These are phyloP conservation scores for Microdochium nivale DNA, from an alignment of 2,329 filamentous ascomycete genomes.

Conservation along the genomic window DNA sequence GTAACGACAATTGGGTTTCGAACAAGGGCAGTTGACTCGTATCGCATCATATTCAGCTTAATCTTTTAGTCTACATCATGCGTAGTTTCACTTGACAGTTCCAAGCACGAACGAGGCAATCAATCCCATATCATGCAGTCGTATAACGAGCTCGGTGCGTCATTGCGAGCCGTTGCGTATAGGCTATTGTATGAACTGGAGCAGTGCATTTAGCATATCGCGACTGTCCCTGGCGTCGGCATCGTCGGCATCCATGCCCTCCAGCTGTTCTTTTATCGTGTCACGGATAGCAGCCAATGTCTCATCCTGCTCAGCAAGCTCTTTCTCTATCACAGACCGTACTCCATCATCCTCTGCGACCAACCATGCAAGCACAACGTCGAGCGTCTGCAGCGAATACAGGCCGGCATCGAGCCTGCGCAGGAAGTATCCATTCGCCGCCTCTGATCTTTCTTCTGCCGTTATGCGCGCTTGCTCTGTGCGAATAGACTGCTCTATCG, in stretches of 20 bases:
- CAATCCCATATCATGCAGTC: no score
- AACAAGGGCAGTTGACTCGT: neutral
- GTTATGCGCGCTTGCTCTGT: slow-evolving; percentile 44
- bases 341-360: slow-evolving; percentile 81
- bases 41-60: neutral
- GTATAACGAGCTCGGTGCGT: no score
- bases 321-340: slow-evolving; percentile 49
- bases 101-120: no score
- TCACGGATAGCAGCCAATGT: slow-evolving; percentile 50
- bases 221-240: slow-evolving; percentile 48
- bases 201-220: slow-evolving; percentile 46
- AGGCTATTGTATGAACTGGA: slow-evolving; percentile 27
- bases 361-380: slow-evolving; percentile 83
- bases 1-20: no score
- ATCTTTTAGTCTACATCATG: neutral
- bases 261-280: slow-evolving; percentile 56
- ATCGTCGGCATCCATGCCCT: slow-evolving; percentile 39
- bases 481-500: slow-evolving; percentile 54
- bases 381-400: slow-evolving; percentile 73
- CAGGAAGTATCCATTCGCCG: slow-evolving; percentile 65
- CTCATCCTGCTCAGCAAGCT: slow-evolving; percentile 63
- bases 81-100: no score
- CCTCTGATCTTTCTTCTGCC: slow-evolving; percentile 50
- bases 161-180: neutral
- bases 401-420: slow-evolving; percentile 75